These are phyloP conservation scores for Phytopythium chamaehyphon DNA, from an alignment of 352 stramenopile genomes.

Conservation along the genomic window DNA sequence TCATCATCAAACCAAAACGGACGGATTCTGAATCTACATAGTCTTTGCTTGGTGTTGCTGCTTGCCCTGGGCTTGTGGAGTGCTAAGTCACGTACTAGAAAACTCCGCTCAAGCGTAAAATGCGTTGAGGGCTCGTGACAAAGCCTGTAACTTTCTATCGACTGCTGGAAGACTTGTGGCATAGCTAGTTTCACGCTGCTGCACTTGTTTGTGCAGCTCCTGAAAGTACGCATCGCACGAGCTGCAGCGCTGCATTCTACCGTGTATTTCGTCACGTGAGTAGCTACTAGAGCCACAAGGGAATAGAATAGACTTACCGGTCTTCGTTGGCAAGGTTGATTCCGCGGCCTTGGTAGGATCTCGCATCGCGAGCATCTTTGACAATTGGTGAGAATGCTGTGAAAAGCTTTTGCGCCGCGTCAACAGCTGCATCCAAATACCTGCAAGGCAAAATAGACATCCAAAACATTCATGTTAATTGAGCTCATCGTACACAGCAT, in stretches of 20 bases:
- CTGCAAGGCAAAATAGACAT: conserved; percentile 10
- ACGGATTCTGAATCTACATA: not conserved
- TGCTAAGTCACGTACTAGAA: too few species aligned
- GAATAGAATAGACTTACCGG: conserved; percentile 22
- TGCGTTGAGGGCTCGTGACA: conserved; percentile 35
- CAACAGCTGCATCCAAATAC: conserved; percentile 56
- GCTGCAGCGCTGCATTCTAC: conserved; percentile 51
- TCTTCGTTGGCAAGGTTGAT: conserved; percentile 77
- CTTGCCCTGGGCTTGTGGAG: too few species aligned
- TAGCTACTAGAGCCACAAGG: not conserved
- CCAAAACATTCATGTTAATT: not conserved
- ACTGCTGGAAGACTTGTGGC: conserved; percentile 29
- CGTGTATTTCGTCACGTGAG: not conserved
- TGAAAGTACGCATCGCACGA: conserved; percentile 64
- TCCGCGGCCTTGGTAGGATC: conserved; percentile 42
- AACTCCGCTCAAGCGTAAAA: conserved; percentile 25
- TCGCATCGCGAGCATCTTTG: conserved; percentile 50
- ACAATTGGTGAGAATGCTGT: conserved; percentile 72
- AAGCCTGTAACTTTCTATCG: conserved; percentile 38
- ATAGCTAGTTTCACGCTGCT: conserved; percentile 18
- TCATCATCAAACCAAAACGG: not conserved
- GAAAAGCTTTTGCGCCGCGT: conserved; percentile 60
- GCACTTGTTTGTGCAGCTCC: conserved; percentile 51
- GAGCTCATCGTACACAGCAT: not conserved
- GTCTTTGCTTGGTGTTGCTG: not conserved